phyloP scores from a whole-genome alignment of 2,329 filamentous ascomycete species.

The Domatiomyces catenatus region DNA sequence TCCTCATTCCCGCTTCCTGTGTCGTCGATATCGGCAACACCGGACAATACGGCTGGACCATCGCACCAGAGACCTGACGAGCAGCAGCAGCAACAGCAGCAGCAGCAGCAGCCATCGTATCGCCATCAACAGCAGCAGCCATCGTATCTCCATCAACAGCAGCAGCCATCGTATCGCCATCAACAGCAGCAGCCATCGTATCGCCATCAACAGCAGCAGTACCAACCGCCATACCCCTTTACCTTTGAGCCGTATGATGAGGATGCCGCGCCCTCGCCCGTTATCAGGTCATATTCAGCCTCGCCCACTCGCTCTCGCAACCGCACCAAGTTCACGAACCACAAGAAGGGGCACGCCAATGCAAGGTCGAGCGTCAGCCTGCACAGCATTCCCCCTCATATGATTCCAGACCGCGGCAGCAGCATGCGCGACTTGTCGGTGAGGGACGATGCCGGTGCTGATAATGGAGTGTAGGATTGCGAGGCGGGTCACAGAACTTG shows the following conservation, averaged over 20 bases:
- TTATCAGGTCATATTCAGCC: background rate
- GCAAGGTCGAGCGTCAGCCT: slow-evolving; percentile 2
- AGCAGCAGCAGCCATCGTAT: background rate
- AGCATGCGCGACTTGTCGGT: slow-evolving; percentile 11
- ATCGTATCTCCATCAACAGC: background rate
- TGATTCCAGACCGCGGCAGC: slow-evolving; percentile 15
- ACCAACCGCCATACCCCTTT: background rate
- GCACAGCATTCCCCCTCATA: slow-evolving; percentile 14
- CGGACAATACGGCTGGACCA: background rate
- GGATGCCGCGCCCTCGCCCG: background rate
- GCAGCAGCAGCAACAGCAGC: background rate
- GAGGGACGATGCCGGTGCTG: slow-evolving; percentile 3
- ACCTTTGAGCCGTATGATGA: background rate
- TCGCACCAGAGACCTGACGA: background rate
- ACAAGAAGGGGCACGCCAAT: background rate
- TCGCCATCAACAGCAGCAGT: background rate
- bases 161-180: too few species aligned
- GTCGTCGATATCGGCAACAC: background rate
- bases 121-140: background rate
- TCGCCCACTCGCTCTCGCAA: background rate
- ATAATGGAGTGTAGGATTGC: background rate
- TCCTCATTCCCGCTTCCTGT: background rate
- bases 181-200: background rate
- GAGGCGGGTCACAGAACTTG: background rate
- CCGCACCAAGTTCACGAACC: background rate